phyloP scores from a whole-genome alignment of 257 asterid genomes.

The Perilla frutescens region DNA sequence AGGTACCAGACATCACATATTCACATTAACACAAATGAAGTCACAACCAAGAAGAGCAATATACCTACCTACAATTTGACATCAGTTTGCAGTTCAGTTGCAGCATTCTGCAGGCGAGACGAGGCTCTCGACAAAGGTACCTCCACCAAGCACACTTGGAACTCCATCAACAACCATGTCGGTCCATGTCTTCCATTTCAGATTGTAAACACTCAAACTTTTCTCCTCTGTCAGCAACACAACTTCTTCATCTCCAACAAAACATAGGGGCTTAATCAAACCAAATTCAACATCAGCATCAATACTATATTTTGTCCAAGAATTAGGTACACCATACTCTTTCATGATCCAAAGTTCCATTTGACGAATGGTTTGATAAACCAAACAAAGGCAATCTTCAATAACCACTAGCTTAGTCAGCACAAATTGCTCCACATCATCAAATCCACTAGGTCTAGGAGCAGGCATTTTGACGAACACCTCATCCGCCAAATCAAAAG shows the following conservation, averaged over 20 bases:
- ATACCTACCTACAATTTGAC: too few relatives aligned
- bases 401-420: conserved; percentile 42
- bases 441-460: conserved; percentile 25
- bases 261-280: conserved; percentile 19
- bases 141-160: conserved; percentile 30
- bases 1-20: too few relatives aligned
- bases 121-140: conserved; percentile 45
- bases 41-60: too few relatives aligned
- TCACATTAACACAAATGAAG: too few relatives aligned
- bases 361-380: background rate
- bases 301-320: background rate
- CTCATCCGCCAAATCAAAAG: conserved; percentile 46
- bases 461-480: conserved; percentile 49
- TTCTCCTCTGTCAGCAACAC: conserved; percentile 31
- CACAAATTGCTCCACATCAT: conserved; percentile 31
- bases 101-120: conserved; percentile 4
- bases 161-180: conserved; percentile 39
- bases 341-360: conserved; percentile 4
- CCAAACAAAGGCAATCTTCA: conserved; percentile 56
- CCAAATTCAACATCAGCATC: background rate
- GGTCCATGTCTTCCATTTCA: conserved; percentile 24
- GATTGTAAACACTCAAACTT: conserved; percentile 27
- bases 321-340: conserved; percentile 3
- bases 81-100: too few relatives aligned
- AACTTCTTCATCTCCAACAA: conserved; percentile 40